Evolutionary conservation across 108 stramenopile genomes (phyloP), one percentile per base, ranked within the genome.

Genomic region (Chaetoceros muelleri): DNA sequence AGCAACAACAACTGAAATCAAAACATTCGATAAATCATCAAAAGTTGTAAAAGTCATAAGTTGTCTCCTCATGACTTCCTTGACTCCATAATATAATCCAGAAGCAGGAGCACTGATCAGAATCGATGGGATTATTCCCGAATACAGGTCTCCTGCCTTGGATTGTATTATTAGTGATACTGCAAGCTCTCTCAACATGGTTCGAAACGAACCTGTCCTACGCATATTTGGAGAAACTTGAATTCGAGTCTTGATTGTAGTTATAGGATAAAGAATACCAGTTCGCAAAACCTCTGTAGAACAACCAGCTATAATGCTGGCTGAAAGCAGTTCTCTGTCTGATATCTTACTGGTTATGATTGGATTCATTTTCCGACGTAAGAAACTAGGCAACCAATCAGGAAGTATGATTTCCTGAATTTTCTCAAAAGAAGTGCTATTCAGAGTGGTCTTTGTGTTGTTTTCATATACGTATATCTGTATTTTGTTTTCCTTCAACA

Each of bases 91-190:
- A 46, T 85, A 91, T 24, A 85, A 66, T 2, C 90, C 90, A 21
- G 85, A 84, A 2, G 85, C 81, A 7, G 90, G 90, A 3, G 80
- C 85, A 18, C 83, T 68, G 8, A 87, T 58, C 1, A 91, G 63
- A 46, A 91, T 62, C 1, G 90, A 56, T 28, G 84, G 85, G 16
- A 76, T 28, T 2, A 87, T 51, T 19, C 90, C 90, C 19, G 81
- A 80, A 57, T 84, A 91, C 44, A 82, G 57, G 53, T 79, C 56
- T 19, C 90, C 90, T 51, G 78, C 75, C 40, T 74, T 55, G 1
- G 74, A 51, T 25, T 81, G 74, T 44, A 3, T 45, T 28, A 51
- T 17, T 10, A 56, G 55, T 52, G 50, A 49, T 29, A 13, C 18
- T 47, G 34, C 24, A 8, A 56, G 49, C 5, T 29, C n/a, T 24